A percentile compares a stretch with the other conserved stretches of the same genome.
Evolutionary conservation across 78 protist species (phyloP).

Genomic region (Cyanophora paradoxa): DNA sequence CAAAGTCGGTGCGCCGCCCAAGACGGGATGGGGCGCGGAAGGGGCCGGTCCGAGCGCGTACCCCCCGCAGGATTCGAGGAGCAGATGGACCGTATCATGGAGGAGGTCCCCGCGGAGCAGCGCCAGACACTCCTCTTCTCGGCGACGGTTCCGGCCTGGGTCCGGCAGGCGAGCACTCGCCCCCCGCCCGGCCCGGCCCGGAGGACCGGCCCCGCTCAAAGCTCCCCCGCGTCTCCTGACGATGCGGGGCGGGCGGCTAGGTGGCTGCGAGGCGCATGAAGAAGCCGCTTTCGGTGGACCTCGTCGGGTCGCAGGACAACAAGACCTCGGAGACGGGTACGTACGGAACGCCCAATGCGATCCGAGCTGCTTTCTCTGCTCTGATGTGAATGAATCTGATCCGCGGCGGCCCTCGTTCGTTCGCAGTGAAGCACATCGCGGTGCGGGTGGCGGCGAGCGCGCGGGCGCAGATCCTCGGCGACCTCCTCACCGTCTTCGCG

Average conservation of each 20-base stretch:
- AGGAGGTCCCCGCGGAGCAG: neutral
- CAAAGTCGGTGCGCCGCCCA: constrained; percentile 21
- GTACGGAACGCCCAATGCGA: too few relatives aligned
- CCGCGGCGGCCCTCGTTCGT: too few relatives aligned
- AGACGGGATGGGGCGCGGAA: neutral
- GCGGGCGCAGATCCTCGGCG: constrained; percentile 3
- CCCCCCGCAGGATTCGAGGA: constrained; percentile 1
- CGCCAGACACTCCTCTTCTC: constrained; percentile 61
- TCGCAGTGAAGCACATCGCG: constrained; percentile 7
- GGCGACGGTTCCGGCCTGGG: constrained; percentile 63
- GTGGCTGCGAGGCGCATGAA: constrained; percentile 13
- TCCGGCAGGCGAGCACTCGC: neutral
- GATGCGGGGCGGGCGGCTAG: too few relatives aligned
- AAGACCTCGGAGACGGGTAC: neutral
- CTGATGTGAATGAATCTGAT: too few relatives aligned
- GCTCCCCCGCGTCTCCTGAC: too few relatives aligned
- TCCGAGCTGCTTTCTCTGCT: too few relatives aligned
- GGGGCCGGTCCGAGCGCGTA: neutral
- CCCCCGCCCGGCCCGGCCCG: too few relatives aligned
- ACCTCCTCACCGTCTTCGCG: neutral
- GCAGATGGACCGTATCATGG: constrained; percentile 5
- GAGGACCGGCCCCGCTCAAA: too few relatives aligned
- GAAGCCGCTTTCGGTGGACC: neutral
- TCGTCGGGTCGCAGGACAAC: neutral
- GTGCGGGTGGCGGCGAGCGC: neutral